A percentile compares a stretch with the other conserved stretches of the same genome.
phyloP scores from a whole-genome alignment of 306 rosid genomes.

The Notholithocarpus densiflorus region DNA sequence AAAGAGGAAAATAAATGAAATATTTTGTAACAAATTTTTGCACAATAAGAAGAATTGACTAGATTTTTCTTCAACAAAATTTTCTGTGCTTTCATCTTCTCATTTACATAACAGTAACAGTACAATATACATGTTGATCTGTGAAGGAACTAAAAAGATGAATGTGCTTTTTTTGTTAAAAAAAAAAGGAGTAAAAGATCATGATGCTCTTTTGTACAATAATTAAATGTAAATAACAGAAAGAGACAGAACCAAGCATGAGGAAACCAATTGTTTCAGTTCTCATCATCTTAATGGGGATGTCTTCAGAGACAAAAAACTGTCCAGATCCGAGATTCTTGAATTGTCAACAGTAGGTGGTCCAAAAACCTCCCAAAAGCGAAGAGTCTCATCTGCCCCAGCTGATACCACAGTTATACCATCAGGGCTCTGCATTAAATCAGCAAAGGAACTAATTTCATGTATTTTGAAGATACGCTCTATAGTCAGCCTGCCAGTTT shows the following conservation, averaged over 20 bases:
- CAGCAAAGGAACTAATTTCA: not conserved
- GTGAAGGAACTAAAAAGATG: not conserved
- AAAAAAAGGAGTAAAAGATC: not conserved
- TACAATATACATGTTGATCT: not conserved
- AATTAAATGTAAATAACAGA: conserved; percentile 3
- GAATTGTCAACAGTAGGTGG: conserved; percentile 35
- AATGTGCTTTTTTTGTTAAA: not conserved
- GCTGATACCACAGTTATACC: conserved; percentile 73
- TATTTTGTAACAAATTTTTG: not conserved
- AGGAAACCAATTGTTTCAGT: conserved; percentile 4
- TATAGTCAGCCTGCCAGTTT: not conserved
- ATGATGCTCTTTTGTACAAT: not conserved
- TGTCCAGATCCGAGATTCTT: conserved; percentile 38
- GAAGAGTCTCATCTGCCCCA: conserved; percentile 71
- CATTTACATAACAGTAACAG: not conserved
- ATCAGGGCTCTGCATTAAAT: conserved; percentile 65
- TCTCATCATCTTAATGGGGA: conserved; percentile 55
- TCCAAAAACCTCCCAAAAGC: conserved; percentile 71
- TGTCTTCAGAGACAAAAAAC: conserved; percentile 50
- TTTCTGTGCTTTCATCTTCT: not conserved
- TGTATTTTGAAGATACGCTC: not conserved
- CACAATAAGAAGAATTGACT: not conserved
- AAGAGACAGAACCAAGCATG: conserved; percentile 5
- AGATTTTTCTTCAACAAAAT: not conserved
- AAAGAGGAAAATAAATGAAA: not conserved